Base-by-base conservation (phyloP, 192 early-diverging fungal species). In the Chytriomyces sp. region DNA sequence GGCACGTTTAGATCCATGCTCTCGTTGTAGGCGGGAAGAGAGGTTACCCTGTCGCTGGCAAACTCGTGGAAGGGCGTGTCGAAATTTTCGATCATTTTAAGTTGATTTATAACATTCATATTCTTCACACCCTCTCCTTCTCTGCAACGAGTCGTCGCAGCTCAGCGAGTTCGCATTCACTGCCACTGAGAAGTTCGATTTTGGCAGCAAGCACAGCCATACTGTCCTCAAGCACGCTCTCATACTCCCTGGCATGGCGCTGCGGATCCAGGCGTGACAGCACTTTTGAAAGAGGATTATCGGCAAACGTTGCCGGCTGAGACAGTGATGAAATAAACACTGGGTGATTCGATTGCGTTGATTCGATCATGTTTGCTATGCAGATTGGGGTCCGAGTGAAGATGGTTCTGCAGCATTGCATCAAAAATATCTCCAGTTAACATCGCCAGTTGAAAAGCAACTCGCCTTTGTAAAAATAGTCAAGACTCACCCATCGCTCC, bases 361-460 rank as follows among this genome's bases (percentile, higher is more conserved):
- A 26, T 69, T 69, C 68, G 26, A 69, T 69, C 68, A 69, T n/a
- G 10, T 69, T 69, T 28, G 68, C 13, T 18, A 67, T 67, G 7
- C 10, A 23, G 23, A 67, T 67, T 43, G 8, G 65, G 23, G 44
- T 67, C 18, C 65, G 45, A 1, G 65, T 5, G 43, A 45, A 26
- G 16, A 57, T 18, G 20, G 53, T 18, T 57, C 53, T 57, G 53
- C 28, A 35, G 53, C 20, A 20, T 2, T 11, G 3, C 13, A 20
- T 57, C 20, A 20, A 57, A 57, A 57, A 20, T 11, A 57, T 11
- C 20, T 57, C 53, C 1, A 18, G 53, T 57, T 20, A 57, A 2
- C 20, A 20, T 57, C 53, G 13, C 20, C 0, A 18, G 53, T 57
- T 57, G 13, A 20, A 11, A 20, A 20, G 13, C 53, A 20, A 0